Percentiles rank a stretch among this genome's conserved stretches.
These are phyloP conservation scores for Phytophthora boehmeriae DNA, from an alignment of 352 stramenopile genomes.

Conservation along the genomic window DNA sequence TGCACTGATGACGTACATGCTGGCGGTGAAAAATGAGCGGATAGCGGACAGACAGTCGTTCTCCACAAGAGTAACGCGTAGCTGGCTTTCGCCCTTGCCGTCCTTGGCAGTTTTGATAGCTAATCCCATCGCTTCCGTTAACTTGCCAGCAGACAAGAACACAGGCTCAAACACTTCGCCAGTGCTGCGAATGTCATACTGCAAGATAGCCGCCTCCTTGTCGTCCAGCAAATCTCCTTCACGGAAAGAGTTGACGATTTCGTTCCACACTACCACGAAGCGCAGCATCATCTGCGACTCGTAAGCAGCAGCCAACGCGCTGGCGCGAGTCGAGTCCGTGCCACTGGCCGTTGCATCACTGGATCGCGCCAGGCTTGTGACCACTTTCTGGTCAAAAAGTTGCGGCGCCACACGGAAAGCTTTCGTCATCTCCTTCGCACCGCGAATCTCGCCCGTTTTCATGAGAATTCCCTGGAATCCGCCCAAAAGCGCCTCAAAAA, in stretches of 20 bases:
- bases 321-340: constrained; percentile 50
- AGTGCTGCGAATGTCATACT: constrained; percentile 87
- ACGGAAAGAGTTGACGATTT: constrained; percentile 84
- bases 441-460: constrained; percentile 78
- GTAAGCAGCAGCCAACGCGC: constrained; percentile 56
- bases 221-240: constrained; percentile 77
- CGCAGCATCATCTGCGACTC: constrained; percentile 85
- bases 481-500: constrained; percentile 71
- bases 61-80: constrained; percentile 78
- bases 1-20: constrained; percentile 73
- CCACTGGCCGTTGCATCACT: constrained; percentile 56
- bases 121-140: constrained; percentile 76
- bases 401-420: constrained; percentile 75
- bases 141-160: constrained; percentile 84
- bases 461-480: constrained; percentile 72
- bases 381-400: constrained; percentile 82
- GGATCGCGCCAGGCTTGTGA: constrained; percentile 61
- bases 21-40: constrained; percentile 84
- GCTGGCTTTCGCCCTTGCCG: constrained; percentile 79
- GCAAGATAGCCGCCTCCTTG: constrained; percentile 78
- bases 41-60: constrained; percentile 84
- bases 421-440: constrained; percentile 76
- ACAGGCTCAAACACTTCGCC: constrained; percentile 88
- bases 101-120: constrained; percentile 77
- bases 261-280: constrained; percentile 85